These are phyloP conservation scores for Myxozyma udenii DNA, from an alignment of 805 yeast genomes.

Conservation along the genomic window DNA sequence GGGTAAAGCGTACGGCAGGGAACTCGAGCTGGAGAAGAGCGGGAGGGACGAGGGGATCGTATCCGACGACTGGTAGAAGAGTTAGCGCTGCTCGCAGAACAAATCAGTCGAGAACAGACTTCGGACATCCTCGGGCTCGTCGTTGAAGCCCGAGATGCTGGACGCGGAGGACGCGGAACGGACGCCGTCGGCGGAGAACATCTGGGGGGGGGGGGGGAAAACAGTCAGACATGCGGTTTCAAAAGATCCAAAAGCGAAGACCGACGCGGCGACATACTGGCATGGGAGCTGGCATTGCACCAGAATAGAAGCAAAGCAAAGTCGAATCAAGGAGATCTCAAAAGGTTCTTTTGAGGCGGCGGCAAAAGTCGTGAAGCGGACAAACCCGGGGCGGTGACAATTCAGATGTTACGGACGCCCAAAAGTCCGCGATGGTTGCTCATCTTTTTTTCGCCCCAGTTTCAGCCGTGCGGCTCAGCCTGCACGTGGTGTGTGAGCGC, in stretches of 20 bases:
- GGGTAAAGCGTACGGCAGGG: conserved; percentile 41
- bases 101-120: conserved; percentile 14
- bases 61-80: conserved; percentile 48
- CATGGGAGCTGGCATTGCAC: conserved; percentile 9
- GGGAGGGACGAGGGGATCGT: conserved; percentile 93
- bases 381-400: too few species aligned
- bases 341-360: neutral
- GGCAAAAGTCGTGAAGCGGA: neutral
- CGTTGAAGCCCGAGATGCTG: conserved; percentile 19
- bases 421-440: too few species aligned
- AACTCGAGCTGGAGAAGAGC: conserved; percentile 83
- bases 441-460: too few species aligned
- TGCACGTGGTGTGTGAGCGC: too few species aligned
- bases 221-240: neutral
- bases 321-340: neutral
- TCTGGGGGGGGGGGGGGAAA: conserved; percentile 6
- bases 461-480: too few species aligned
- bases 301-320: neutral
- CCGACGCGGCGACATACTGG: conserved; percentile 7
- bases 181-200: conserved; percentile 24
- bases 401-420: too few species aligned
- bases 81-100: neutral
- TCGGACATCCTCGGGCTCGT: conserved; percentile 33
- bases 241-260: too few species aligned
- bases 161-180: conserved; percentile 15